Base-by-base conservation (phyloP, 169 alveolate genomes). In the Plasmodium sp. region DNA sequence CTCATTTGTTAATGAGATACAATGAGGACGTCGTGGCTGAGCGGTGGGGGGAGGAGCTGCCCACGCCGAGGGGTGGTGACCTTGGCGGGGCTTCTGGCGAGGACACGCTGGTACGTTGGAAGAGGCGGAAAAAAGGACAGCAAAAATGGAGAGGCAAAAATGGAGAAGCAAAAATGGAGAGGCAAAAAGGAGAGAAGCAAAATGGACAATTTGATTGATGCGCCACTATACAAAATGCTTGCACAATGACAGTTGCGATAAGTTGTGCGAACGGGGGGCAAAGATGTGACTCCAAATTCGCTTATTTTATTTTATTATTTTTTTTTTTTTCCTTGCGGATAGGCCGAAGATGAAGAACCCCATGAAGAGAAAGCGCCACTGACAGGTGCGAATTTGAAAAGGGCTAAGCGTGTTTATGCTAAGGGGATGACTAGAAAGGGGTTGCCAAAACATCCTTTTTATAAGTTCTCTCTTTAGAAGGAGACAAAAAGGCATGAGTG, bases 1-100 rank as follows among this genome's bases (percentile, higher is more conserved):
- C 48, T 33, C 16, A 88, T 3, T 34, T 88, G 34, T 80, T 88
- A 80, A 43, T 88, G 36, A 54, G 33, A 79, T 75, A 86, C 81
- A 54, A 75, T 9, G 71, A 75, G 33, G 33, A 75, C 14, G n/a
- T 5, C 51, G 81, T 51, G 45, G 62, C 51, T 22, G 16, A 22
- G 16, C 39, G 36, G n/a, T 16, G 58, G 80, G 18, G 16, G 79
- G 36, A 58, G 18, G 36, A 27, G 34, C 27, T 33, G 4, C 71
- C 45, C 45, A n/a, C n/a, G 77, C 41, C 45, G 1, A 81, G 77
- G 51, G 41, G 27, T 43, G 14, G 39, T 39, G 45, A 34, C n/a
- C 3, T 51, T 3, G 33, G 27, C 4, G 18, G 14, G 56, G 72
- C 31, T 81, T 39, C 67, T 81, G 74, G 31, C 7, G 14, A 27